Conservation (phyloP, 2,329 filamentous ascomycete species). For the Aspergillus vadensis region DNA sequence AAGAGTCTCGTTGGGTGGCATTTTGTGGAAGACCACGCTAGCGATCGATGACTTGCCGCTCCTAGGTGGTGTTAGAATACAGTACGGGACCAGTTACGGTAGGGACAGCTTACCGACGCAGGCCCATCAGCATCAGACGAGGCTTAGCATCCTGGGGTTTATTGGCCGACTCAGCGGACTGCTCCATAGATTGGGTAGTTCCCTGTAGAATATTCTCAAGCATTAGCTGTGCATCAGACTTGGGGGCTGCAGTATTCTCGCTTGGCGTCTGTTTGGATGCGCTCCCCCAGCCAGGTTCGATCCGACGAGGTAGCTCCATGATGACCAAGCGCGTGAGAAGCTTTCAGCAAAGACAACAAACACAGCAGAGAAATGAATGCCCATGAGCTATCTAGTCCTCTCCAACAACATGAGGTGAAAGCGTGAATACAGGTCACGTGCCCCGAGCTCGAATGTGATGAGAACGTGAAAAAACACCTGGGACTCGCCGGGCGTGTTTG, state of each 20-base stretch:
- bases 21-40: slow-evolving; percentile 98
- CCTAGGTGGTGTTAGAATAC: slow-evolving; percentile 53
- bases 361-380: background rate
- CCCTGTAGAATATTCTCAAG: slow-evolving; percentile 35
- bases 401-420: background rate
- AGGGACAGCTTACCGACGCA: slow-evolving; percentile 69
- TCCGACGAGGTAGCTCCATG: background rate
- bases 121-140: slow-evolving; percentile 88
- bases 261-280: background rate
- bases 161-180: slow-evolving; percentile 30
- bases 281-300: background rate
- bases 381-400: background rate
- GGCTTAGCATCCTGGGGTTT: slow-evolving; percentile 69
- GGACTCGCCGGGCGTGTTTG: background rate
- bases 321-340: background rate
- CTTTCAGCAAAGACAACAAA: background rate
- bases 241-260: background rate
- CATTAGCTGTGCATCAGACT: slow-evolving; percentile 14
- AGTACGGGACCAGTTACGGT: background rate
- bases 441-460: background rate
- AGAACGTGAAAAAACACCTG: background rate
- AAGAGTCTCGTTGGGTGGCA: slow-evolving; percentile 91
- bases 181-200: slow-evolving; percentile 26
- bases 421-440: background rate
- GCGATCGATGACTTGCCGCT: slow-evolving; percentile 98